Evolutionary conservation across 2,329 filamentous ascomycete species (phyloP).

Genomic region (Phaeosphaeriaceae sp.): DNA sequence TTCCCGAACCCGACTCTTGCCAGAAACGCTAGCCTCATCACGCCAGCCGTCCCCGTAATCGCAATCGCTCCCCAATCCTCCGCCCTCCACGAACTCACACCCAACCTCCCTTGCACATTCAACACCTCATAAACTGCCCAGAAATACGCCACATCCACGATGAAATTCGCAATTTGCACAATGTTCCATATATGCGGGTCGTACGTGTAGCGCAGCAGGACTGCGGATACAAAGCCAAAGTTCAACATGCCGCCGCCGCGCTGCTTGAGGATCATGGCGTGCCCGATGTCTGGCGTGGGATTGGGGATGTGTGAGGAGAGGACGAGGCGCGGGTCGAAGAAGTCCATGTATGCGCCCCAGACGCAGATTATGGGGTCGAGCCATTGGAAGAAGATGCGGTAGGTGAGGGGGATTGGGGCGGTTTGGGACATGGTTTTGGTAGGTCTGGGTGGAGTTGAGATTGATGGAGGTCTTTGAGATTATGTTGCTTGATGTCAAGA

Average conservation of each 20-base stretch:
- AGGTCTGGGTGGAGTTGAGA: background rate
- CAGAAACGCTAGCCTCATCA: constrained; percentile 29
- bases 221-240: constrained; percentile 34
- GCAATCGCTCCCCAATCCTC: constrained; percentile 45
- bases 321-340: constrained; percentile 28
- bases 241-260: constrained; percentile 36
- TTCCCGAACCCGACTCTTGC: constrained; percentile 23
- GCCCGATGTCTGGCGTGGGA: constrained; percentile 25
- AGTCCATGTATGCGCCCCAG: constrained; percentile 38
- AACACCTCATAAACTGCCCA: constrained; percentile 22
- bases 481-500: background rate
- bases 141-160: constrained; percentile 32
- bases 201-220: constrained; percentile 31
- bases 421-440: background rate
- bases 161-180: constrained; percentile 24
- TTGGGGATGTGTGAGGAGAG: constrained; percentile 27
- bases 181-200: constrained; percentile 32
- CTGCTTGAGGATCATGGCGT: constrained; percentile 35
- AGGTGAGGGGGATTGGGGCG: constrained; percentile 22
- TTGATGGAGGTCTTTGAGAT: background rate
- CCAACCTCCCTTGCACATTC: constrained; percentile 21
- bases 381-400: constrained; percentile 35
- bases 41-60: constrained; percentile 31
- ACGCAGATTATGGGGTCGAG: constrained; percentile 36
- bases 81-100: constrained; percentile 21